A percentile compares a stretch with the other conserved stretches of the same genome.
Conservation (phyloP, 2,329 filamentous ascomycete species). For the Colletotrichum salicis region DNA sequence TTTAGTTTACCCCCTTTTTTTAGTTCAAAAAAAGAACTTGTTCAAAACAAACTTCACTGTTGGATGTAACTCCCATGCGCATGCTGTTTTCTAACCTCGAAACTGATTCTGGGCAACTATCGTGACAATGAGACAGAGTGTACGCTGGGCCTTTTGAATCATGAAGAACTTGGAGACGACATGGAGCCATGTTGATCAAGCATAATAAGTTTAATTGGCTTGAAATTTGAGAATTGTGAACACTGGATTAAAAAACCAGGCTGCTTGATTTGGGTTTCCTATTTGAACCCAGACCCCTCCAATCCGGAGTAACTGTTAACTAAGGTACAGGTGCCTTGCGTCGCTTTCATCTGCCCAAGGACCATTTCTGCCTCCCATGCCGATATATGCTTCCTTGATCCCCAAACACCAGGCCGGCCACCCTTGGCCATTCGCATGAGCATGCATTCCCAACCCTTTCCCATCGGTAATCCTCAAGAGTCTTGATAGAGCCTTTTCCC, state of each 20-base stretch:
- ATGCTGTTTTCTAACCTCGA: neutral
- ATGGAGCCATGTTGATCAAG: too few species aligned
- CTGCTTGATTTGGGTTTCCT: neutral
- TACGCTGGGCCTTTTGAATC: too few species aligned
- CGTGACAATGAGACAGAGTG: neutral
- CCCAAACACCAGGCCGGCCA: conserved; percentile 9
- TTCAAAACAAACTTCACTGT: neutral
- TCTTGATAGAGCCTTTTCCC: neutral
- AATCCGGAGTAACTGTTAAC: neutral
- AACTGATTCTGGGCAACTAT: neutral
- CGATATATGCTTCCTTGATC: conserved; percentile 15
- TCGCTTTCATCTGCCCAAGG: neutral
- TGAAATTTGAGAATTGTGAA: neutral
- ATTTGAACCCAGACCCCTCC: neutral
- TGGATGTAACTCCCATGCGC: neutral
- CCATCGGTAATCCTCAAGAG: neutral
- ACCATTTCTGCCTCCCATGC: conserved; percentile 6
- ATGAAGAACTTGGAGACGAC: too few species aligned
- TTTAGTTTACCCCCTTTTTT: neutral
- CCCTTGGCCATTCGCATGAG: conserved; percentile 1
- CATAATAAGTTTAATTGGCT: neutral
- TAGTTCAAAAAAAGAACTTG: neutral
- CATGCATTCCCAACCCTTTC: neutral
- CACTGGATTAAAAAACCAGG: neutral
- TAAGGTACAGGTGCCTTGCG: neutral